Percentiles rank a stretch among this genome's conserved stretches.
Evolutionary conservation across 2,329 filamentous ascomycete genomes (phyloP).

Genomic region (Hirsutella thompsonii): DNA sequence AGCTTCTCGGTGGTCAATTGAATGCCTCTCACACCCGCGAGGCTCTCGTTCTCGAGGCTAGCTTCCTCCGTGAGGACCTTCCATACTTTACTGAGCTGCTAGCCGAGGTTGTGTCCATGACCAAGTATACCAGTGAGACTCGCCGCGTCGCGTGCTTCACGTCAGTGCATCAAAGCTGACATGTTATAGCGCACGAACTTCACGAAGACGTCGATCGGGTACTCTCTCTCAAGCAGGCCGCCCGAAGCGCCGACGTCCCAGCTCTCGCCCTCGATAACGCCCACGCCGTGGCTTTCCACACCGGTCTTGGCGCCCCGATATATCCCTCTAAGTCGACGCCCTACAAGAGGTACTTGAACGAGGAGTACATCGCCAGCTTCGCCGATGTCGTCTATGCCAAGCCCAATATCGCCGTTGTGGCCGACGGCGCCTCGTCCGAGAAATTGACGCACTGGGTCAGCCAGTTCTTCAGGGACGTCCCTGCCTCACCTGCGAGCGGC

Average conservation of each 20-base stretch:
- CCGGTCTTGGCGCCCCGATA: conserved; percentile 70
- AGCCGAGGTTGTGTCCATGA: conserved; percentile 78
- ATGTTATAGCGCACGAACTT: conserved; percentile 64
- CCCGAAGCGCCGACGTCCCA: conserved; percentile 46
- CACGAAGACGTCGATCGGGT: conserved; percentile 73
- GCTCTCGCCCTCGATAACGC: conserved; percentile 73
- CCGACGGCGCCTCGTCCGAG: conserved; percentile 68
- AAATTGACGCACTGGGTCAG: conserved; percentile 81
- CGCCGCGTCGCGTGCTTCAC: conserved; percentile 5
- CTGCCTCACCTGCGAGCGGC: conserved; percentile 37
- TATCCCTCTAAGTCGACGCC: conserved; percentile 61
- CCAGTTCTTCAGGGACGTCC: conserved; percentile 74
- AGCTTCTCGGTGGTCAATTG: conserved; percentile 88
- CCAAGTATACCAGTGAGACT: conserved; percentile 65
- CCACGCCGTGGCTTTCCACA: conserved; percentile 83
- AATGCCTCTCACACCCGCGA: conserved; percentile 82
- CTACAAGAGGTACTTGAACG: conserved; percentile 68
- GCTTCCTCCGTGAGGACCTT: conserved; percentile 89
- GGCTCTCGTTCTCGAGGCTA: conserved; percentile 82
- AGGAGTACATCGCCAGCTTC: conserved; percentile 61
- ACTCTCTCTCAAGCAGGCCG: conserved; percentile 67
- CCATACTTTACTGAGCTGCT: conserved; percentile 96
- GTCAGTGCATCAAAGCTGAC: conserved; percentile 6
- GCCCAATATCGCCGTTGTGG: conserved; percentile 81
- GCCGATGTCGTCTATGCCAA: conserved; percentile 73